Evolutionary conservation across 805 yeast genomes (phyloP), one percentile per base, ranked within the genome.

Genomic region (Metschnikowia santaceciliae): DNA sequence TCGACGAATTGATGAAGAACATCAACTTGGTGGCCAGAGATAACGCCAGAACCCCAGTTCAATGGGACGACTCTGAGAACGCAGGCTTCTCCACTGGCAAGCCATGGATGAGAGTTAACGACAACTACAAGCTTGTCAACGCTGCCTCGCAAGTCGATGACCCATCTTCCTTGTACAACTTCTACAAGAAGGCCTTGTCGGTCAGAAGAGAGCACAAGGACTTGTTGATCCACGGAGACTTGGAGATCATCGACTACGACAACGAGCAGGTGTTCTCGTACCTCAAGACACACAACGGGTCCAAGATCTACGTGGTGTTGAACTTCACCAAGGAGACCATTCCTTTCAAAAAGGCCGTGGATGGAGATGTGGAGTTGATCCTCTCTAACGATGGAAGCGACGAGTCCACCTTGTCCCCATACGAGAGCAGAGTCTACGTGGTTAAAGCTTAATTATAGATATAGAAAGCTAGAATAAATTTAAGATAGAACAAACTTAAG

Each of bases 61-160:
- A 79, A 56, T 80, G 84, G 84, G 72, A 71, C 53, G 62, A 61
- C 48, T 56, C 71, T 1, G 66, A 56, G 14, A 53, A 75, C 53
- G 82, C 70, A 36, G 84, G 84, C 0, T 80, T 80, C 64, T 67
- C 81, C 22, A 64, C 70, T 4, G 74, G 61, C 41, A 67, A 65
- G 53, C 84, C 84, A 15, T 80, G 85, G 84, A 79, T 75, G 66
- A 66, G 70, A 52, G 75, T 76, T 56, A 77, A 78, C 56, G 81
- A 77, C 52, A 75, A 75, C 59, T 80, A 74, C 65, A 64, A 61
- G 53, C 74, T 73, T 46, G 71, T 79, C 60, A 81, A 81, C 54
- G 83, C 73, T 20, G 74, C 69, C 6, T 62, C 70, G 3, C 82
- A 80, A 61, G 60, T 66, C 15, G 54, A 68, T 42, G 80, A 80